A percentile compares a stretch with the other conserved stretches of the same genome.
phyloP scores from a whole-genome alignment of 2,329 filamentous ascomycete species.

The Penicillium digitatum region DNA sequence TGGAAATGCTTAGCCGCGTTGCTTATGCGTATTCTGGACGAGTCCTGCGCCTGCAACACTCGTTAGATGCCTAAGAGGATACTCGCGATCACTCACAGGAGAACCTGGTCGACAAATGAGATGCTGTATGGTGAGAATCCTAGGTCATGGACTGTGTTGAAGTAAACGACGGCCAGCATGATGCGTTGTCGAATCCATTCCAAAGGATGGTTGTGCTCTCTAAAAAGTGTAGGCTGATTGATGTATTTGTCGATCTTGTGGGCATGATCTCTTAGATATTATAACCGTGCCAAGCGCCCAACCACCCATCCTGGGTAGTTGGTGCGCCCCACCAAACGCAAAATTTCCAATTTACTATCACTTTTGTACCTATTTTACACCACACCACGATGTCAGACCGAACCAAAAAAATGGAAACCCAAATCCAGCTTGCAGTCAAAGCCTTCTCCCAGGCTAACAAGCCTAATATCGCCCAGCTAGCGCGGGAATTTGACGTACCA shows the following conservation, averaged over 20 bases:
- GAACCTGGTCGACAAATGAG: conserved; percentile 43
- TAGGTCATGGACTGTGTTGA: not conserved
- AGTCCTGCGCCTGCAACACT: conserved; percentile 67
- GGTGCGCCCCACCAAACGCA: too few relatives aligned
- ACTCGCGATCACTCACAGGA: conserved; percentile 43
- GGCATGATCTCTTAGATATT: not conserved
- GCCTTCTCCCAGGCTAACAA: too few relatives aligned
- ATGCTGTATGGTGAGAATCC: conserved; percentile 1
- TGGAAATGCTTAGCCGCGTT: conserved; percentile 95
- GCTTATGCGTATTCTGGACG: conserved; percentile 76
- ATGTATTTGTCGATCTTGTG: not conserved
- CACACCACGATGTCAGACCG: too few relatives aligned
- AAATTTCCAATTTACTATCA: too few relatives aligned
- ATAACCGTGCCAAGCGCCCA: too few relatives aligned
- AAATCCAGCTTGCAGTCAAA: too few relatives aligned
- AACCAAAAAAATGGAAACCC: too few relatives aligned
- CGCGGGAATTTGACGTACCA: too few relatives aligned
- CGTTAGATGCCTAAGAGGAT: conserved; percentile 46
- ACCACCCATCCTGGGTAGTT: too few relatives aligned
- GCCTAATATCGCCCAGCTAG: too few relatives aligned
- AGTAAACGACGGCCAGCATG: conserved; percentile 4
- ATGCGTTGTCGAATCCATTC: conserved; percentile 8
- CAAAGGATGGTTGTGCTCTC: not conserved
- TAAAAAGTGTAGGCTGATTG: too few relatives aligned
- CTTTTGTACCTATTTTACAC: too few relatives aligned